Conservation (phyloP, 768 basidiomycete species). For the Coprinellus aureogranulatus region DNA sequence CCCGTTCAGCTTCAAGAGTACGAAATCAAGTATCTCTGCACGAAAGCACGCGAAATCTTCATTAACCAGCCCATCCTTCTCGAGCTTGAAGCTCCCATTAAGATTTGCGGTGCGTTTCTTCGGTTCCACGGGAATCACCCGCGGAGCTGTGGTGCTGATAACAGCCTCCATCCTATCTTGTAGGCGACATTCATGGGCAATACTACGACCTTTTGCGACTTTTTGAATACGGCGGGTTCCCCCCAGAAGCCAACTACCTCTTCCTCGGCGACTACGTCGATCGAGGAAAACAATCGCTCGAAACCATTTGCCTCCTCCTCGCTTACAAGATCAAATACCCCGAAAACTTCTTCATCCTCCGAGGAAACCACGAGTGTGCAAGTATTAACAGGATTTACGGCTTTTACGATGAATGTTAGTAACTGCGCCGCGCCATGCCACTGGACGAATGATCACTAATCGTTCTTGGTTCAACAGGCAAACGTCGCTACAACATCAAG, state of each 20-base stretch:
- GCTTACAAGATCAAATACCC: slow-evolving; percentile 99
- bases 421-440: slow-evolving; percentile 5
- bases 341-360: slow-evolving; percentile 99
- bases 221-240: slow-evolving; percentile 99
- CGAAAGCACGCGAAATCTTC: slow-evolving; percentile 98
- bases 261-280: slow-evolving; percentile 99
- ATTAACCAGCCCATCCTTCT: slow-evolving; percentile 98
- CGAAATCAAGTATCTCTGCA: slow-evolving; percentile 99
- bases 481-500: slow-evolving; percentile 99
- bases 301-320: slow-evolving; percentile 98
- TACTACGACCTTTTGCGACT: slow-evolving; percentile 97
- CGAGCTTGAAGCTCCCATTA: slow-evolving; percentile 98
- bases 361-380: slow-evolving; percentile 99
- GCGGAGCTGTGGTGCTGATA: slow-evolving; percentile 7
- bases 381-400: slow-evolving; percentile 99
- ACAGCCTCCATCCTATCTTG: slow-evolving; percentile 16
- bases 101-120: slow-evolving; percentile 87
- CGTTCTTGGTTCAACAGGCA: slow-evolving; percentile 58
- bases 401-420: slow-evolving; percentile 99
- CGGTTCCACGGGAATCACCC: slow-evolving; percentile 5
- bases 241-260: slow-evolving; percentile 99
- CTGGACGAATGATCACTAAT: not conserved
- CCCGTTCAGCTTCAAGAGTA: slow-evolving; percentile 97
- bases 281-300: slow-evolving; percentile 96
- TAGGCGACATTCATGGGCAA: slow-evolving; percentile 98